phyloP scores from a whole-genome alignment of 192 early-diverging fungal genomes.

The Podochytrium sp. region DNA sequence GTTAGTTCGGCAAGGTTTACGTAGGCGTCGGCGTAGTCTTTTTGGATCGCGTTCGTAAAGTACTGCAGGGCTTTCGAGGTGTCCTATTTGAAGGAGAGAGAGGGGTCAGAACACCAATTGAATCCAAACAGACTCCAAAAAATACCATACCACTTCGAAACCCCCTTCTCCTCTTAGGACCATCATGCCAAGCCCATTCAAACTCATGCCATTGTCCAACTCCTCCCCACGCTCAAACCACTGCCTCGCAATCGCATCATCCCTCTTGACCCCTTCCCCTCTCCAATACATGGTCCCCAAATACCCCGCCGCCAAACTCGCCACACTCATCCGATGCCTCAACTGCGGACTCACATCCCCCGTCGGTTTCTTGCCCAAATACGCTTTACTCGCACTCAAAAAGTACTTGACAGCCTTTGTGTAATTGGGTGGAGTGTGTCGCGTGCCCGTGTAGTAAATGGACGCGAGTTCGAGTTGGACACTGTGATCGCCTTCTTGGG shows the following conservation, averaged over 20 bases:
- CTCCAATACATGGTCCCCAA: slow-evolving; percentile 89
- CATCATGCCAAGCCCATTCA: slow-evolving; percentile 86
- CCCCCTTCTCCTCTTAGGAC: slow-evolving; percentile 65
- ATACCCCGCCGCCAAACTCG: slow-evolving; percentile 77
- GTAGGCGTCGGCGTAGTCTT: slow-evolving; percentile 76
- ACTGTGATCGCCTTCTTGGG: slow-evolving; percentile 61
- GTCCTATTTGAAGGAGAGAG: slow-evolving; percentile 46
- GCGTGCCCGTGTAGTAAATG: slow-evolving; percentile 79
- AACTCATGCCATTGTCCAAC: slow-evolving; percentile 63
- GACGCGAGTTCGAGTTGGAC: slow-evolving; percentile 71
- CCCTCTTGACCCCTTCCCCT: slow-evolving; percentile 77
- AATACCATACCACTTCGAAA: slow-evolving; percentile 28
- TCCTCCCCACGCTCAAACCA: slow-evolving; percentile 80
- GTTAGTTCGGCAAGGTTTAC: slow-evolving; percentile 70
- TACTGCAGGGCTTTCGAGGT: slow-evolving; percentile 61
- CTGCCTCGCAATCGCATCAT: slow-evolving; percentile 63
- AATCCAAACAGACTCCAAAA: background rate
- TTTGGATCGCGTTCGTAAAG: slow-evolving; percentile 71
- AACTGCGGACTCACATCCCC: slow-evolving; percentile 10
- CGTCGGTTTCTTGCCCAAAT: background rate
- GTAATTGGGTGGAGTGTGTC: slow-evolving; percentile 57
- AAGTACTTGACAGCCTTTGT: slow-evolving; percentile 67
- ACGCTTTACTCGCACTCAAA: slow-evolving; percentile 40
- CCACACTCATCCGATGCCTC: slow-evolving; percentile 20
- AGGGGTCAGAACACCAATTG: background rate